Percentiles rank a stretch among this genome's conserved stretches.
Conservation (phyloP, 2,329 filamentous ascomycete genomes). For the Magnaporthales sp. region DNA sequence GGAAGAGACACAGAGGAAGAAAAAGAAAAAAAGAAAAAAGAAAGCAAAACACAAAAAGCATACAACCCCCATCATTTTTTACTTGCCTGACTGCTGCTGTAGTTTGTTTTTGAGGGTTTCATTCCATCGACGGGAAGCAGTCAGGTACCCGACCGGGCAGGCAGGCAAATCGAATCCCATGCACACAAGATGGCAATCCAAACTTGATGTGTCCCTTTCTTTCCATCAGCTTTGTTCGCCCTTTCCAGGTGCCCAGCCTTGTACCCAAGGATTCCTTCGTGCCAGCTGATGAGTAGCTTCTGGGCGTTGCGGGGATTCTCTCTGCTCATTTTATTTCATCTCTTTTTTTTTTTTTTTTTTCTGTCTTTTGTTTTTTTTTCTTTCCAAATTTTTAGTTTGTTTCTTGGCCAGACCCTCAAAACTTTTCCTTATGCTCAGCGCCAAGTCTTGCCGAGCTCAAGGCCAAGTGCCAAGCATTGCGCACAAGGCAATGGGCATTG, state of each 20-base stretch:
- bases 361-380: neutral
- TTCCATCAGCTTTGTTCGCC: neutral
- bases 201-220: neutral
- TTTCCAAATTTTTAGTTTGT: neutral
- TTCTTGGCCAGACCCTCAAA: neutral
- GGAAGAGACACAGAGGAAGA: neutral
- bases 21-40: neutral
- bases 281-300: neutral
- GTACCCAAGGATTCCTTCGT: neutral
- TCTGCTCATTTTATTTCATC: neutral
- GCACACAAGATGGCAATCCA: neutral
- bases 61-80: neutral
- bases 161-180: neutral
- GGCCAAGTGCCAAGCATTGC: neutral
- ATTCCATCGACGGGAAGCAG: neutral
- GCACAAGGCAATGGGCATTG: neutral
- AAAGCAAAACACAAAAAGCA: neutral
- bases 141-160: neutral
- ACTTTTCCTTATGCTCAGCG: neutral
- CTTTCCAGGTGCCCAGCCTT: neutral
- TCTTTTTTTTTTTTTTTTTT: neutral
- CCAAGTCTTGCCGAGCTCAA: neutral
- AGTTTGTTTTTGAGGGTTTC: neutral
- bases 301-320: neutral
- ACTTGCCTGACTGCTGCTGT: neutral